Base-by-base conservation (phyloP, 306 rosid species). In the Comarum palustre region DNA sequence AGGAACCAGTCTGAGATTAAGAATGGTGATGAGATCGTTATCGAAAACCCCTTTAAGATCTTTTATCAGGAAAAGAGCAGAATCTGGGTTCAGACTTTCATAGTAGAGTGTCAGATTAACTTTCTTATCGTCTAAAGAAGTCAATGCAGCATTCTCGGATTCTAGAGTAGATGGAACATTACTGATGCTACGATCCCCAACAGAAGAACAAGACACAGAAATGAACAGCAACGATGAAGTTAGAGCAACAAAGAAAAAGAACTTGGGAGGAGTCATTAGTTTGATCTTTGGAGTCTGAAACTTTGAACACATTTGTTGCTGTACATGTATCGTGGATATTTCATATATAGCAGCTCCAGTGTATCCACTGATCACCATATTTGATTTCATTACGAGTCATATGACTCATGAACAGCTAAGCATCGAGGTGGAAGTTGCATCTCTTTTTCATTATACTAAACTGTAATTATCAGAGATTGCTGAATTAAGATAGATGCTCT, bases 41-140 rank as follows among this genome's bases (percentile, higher is more conserved):
- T 90, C 82, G 17, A 57, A 76, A 93, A 90, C 79, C 87, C 62
- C 79, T 69, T 85, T 66, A 66, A 86, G 16, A 89, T 57, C 36
- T 13, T 5, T 57, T 12, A 25, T 19, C 3, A 57, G 32, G 63
- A 57, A 57, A 4, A 57, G 8, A 4, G 34, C 63, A 57, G 63
- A 11, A 24, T 57, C 34, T 12, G n/a, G 63, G 77, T 81, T 85
- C 85, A 51, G 86, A 86, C 86, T 68, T 73, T 93, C 98, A 2
- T 90, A 90, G 84, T 93, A 90, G 7, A 90, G 57, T 38, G 90
- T 80, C 66, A 90, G 55, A 0, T 84, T 81, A 10, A 93, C 98
- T 38, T 83, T 84, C 42, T 81, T 2, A 57, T 57, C 19, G 63
- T 57, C 19, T 0, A 2, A 25, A 27, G n/a, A 3, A 25, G 64